Base-by-base conservation (phyloP, 768 basidiomycete genomes). In the Psilocybe tampanensis region DNA sequence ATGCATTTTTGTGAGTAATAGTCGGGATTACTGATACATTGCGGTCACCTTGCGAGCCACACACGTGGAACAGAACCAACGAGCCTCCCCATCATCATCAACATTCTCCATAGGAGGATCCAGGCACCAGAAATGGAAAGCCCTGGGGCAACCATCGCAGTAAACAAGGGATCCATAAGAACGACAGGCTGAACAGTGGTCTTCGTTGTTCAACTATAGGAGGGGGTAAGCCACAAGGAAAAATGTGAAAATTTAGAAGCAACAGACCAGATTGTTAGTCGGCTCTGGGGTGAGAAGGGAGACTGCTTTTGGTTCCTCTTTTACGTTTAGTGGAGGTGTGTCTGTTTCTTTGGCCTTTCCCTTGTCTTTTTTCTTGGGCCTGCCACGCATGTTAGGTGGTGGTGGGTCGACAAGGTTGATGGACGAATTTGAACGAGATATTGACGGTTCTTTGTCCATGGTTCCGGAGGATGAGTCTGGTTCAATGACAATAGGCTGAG, bases 41-140 rank as follows among this genome's bases (percentile, higher is more conserved):
- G 54, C 56, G 68, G 79, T 67, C 66, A 91, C 89, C 79, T 89
- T 86, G 60, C 80, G 79, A 63, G 86, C 78, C 52, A 74, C 72
- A 74, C 90, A 92, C 53, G 81, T 78, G 39, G 86, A 88, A 72
- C 92, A 93, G 73, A 86, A 92, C 88, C 89, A 94, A 68, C 84
- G 80, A 63, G 87, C 84, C 73, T 92, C 90, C 12, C 91, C 90
- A 44, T 97, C 85, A 64, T 59, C 63, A 71, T 97, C 94, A 59
- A 89, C 81, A 47, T 86, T 78, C 60, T 95, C 92, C 78, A 98
- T 84, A 19, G 97, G 97, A 52, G 97, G 97, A 71, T 99, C 91
- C 62, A 99, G 81, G 72, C 97, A 99, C 84, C 90, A 88, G 58
- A 98, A 86, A 74, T 99, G 97, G 72, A 97, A 99, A 7, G 95